Conservation (phyloP, 2,329 filamentous ascomycete genomes). For the Cryoendolithus antarcticus region DNA sequence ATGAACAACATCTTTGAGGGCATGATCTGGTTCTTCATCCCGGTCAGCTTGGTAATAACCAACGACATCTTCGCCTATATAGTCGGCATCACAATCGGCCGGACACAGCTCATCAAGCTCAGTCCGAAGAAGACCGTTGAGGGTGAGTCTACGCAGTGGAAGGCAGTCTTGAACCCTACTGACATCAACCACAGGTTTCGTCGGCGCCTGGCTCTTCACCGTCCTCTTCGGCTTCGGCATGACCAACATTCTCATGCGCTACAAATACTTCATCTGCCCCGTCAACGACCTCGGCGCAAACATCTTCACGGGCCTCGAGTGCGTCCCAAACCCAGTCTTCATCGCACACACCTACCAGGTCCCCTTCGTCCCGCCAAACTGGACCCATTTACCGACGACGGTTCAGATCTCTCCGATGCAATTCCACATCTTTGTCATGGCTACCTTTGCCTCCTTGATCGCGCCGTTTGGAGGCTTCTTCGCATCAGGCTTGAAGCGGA, state of each 20-base stretch:
- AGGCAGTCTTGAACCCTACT: neutral
- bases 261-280: slow-evolving; percentile 96
- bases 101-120: slow-evolving; percentile 92
- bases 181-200: slow-evolving; percentile 52
- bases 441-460: slow-evolving; percentile 89
- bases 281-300: slow-evolving; percentile 94
- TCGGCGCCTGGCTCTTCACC: slow-evolving; percentile 93
- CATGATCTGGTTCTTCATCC: slow-evolving; percentile 99
- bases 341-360: slow-evolving; percentile 61
- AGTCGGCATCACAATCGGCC: slow-evolving; percentile 91
- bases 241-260: slow-evolving; percentile 73
- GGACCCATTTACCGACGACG: slow-evolving; percentile 59
- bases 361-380: slow-evolving; percentile 42
- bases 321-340: slow-evolving; percentile 86
- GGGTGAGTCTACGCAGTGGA: slow-evolving; percentile 13
- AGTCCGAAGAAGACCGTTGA: slow-evolving; percentile 99
- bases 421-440: slow-evolving; percentile 79
- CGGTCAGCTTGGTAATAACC: slow-evolving; percentile 86
- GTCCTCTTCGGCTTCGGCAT: slow-evolving; percentile 71
- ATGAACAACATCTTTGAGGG: slow-evolving; percentile 99
- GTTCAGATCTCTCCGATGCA: slow-evolving; percentile 79
- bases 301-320: slow-evolving; percentile 79
- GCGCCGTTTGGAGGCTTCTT: slow-evolving; percentile 98
- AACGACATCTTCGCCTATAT: slow-evolving; percentile 99
- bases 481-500: slow-evolving; percentile 90